Conservation (phyloP, 805 yeast genomes). For the Martiniozyma abietophila region DNA sequence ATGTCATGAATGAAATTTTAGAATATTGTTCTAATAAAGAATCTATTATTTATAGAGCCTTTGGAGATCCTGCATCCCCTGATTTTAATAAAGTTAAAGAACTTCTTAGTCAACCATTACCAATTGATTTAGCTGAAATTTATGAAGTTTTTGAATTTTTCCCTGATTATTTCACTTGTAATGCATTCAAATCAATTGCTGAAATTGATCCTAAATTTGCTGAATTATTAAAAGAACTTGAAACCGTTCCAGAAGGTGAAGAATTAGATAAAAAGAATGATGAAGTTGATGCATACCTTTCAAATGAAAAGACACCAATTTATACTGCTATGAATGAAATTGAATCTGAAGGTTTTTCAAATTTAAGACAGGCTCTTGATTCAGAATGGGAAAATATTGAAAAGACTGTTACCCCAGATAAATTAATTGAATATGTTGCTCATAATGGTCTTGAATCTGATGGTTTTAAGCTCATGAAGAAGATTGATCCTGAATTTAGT, state of each 20-base stretch:
- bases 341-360: slow-evolving; percentile 11
- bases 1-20: slow-evolving; percentile 14
- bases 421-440: slow-evolving; percentile 17
- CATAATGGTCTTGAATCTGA: slow-evolving; percentile 19
- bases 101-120: slow-evolving; percentile 19
- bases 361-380: slow-evolving; percentile 12
- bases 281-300: slow-evolving; percentile 15
- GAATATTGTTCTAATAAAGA: slow-evolving; percentile 16
- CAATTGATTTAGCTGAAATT: slow-evolving; percentile 20
- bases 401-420: slow-evolving; percentile 16
- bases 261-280: slow-evolving; percentile 14
- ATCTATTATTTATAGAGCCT: slow-evolving; percentile 16
- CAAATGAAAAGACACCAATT: slow-evolving; percentile 14
- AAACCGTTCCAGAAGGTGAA: slow-evolving; percentile 18
- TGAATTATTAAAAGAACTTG: slow-evolving; percentile 15
- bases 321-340: slow-evolving; percentile 19
- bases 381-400: slow-evolving; percentile 17
- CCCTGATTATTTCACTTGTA: slow-evolving; percentile 17
- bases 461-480: slow-evolving; percentile 15
- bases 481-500: slow-evolving; percentile 19
- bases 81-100: slow-evolving; percentile 15
- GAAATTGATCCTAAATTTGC: slow-evolving; percentile 20
- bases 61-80: slow-evolving; percentile 16
- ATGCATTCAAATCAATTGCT: slow-evolving; percentile 13
- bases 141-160: slow-evolving; percentile 19